These are phyloP conservation scores for Arthrobotrys sinensis DNA, from an alignment of 2,329 filamentous ascomycete species.

Conservation along the genomic window DNA sequence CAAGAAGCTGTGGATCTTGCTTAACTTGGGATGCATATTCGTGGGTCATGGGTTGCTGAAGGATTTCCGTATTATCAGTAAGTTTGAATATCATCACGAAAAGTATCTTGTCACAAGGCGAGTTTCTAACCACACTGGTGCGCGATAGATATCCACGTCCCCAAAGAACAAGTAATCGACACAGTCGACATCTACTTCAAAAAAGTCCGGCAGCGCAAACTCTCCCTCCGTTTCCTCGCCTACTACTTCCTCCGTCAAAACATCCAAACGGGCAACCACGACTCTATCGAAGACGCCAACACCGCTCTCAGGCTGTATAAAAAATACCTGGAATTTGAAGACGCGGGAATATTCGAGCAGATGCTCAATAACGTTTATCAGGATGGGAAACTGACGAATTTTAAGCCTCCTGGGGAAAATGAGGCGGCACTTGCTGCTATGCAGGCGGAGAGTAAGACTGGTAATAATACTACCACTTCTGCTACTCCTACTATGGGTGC, in stretches of 20 bases:
- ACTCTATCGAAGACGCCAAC: constrained; percentile 93
- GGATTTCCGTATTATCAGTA: constrained; percentile 93
- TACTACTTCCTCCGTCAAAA: constrained; percentile 93
- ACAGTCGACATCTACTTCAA: constrained; percentile 94
- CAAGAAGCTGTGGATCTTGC: constrained; percentile 96
- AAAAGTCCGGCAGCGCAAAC: constrained; percentile 81
- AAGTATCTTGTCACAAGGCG: neutral
- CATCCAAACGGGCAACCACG: constrained; percentile 92
- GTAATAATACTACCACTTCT: neutral
- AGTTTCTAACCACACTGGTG: constrained; percentile 1
- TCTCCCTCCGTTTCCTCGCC: constrained; percentile 90
- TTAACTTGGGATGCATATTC: constrained; percentile 94
- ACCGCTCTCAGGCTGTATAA: constrained; percentile 88
- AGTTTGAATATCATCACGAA: constrained; percentile 18
- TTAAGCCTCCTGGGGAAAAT: constrained; percentile 71
- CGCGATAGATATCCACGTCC: constrained; percentile 82
- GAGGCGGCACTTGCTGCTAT: constrained; percentile 40
- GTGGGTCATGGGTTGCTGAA: constrained; percentile 93
- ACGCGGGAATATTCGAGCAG: constrained; percentile 84
- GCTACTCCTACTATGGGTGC: neutral
- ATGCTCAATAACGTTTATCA: constrained; percentile 90
- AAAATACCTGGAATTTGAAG: constrained; percentile 91
- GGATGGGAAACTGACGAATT: constrained; percentile 74
- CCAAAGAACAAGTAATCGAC: constrained; percentile 90
- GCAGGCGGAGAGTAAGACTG: constrained; percentile 37